phyloP scores from a whole-genome alignment of 2,329 filamentous ascomycete genomes.

The Claviceps cyperi region DNA sequence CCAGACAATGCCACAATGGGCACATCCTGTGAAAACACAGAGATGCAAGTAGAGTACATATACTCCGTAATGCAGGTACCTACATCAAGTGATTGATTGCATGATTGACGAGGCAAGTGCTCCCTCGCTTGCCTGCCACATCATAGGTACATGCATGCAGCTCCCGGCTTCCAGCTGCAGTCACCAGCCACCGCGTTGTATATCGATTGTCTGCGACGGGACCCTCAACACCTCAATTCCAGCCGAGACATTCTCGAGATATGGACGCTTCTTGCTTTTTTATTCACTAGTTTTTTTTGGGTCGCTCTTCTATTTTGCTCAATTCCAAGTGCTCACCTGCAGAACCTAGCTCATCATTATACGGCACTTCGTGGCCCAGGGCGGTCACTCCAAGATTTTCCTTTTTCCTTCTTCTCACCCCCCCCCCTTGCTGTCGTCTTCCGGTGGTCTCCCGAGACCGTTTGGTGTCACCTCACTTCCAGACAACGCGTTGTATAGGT shows the following conservation, averaged over 20 bases:
- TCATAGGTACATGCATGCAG: background rate
- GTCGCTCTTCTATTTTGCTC: background rate
- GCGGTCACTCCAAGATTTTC: background rate
- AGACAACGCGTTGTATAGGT: background rate
- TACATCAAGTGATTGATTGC: background rate
- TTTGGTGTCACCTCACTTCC: background rate
- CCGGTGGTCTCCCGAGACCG: background rate
- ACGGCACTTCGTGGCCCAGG: background rate
- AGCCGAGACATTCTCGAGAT: background rate
- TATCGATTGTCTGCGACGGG: background rate
- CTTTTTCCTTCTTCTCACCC: background rate
- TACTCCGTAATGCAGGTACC: background rate
- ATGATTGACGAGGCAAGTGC: background rate
- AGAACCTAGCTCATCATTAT: background rate
- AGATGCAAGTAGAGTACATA: no score
- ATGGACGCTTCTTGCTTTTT: background rate
- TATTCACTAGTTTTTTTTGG: background rate
- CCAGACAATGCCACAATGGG: no score
- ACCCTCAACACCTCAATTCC: background rate
- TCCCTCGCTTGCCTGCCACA: background rate
- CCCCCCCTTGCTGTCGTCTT: background rate
- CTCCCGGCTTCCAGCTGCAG: background rate
- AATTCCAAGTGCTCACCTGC: background rate
- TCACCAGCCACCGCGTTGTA: conserved; percentile 1
- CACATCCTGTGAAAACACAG: no score